These are phyloP conservation scores for Fraxinus dipetala DNA, from an alignment of 305 asterid species.

Conservation along the genomic window DNA sequence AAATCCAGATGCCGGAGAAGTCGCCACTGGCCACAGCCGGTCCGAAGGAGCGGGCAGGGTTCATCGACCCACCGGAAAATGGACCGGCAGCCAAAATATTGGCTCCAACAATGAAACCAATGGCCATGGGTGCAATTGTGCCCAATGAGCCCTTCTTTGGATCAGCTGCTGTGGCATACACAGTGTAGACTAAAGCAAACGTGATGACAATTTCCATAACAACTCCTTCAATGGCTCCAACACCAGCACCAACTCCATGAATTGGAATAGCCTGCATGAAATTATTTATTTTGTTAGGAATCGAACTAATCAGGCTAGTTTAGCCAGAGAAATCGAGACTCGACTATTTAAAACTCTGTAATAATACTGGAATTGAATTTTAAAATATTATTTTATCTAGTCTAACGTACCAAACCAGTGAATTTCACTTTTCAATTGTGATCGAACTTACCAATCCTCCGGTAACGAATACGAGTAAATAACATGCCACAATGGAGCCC, in stretches of 20 bases:
- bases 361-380: not conserved
- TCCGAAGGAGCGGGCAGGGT: slow-evolving; percentile 84
- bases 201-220: slow-evolving; percentile 75
- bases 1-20: slow-evolving; percentile 61
- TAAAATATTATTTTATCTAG: not conserved
- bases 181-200: slow-evolving; percentile 79
- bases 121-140: slow-evolving; percentile 75
- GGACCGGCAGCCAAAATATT: slow-evolving; percentile 88
- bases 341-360: not conserved
- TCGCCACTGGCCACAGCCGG: slow-evolving; percentile 66
- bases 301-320: not conserved
- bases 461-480: slow-evolving; percentile 61
- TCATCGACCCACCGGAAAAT: slow-evolving; percentile 90
- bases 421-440: not conserved
- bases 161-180: slow-evolving; percentile 79
- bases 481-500: slow-evolving; percentile 60
- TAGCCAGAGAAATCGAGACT: not conserved
- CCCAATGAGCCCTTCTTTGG: slow-evolving; percentile 84
- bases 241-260: slow-evolving; percentile 55
- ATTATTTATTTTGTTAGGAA: not conserved
- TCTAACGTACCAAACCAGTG: not conserved
- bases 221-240: slow-evolving; percentile 59
- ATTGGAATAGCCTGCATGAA: slow-evolving; percentile 55
- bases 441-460: slow-evolving; percentile 59
- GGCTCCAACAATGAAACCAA: slow-evolving; percentile 84